A percentile compares a stretch with the other conserved stretches of the same genome.
Conservation (phyloP, 208 protist species). For the Willaertia magna region DNA sequence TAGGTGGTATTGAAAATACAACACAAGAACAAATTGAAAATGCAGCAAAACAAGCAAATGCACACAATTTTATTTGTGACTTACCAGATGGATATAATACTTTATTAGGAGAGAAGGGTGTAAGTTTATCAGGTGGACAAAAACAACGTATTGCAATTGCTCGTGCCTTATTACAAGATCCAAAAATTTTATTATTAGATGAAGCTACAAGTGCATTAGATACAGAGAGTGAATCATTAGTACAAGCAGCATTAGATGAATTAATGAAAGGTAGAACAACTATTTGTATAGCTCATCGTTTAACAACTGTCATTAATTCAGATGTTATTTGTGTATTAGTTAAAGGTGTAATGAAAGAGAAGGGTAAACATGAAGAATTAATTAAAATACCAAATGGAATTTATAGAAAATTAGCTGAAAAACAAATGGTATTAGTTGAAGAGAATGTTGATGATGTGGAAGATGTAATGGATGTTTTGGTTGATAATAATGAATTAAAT, state of each 20-base stretch:
- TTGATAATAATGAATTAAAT: too few relatives aligned
- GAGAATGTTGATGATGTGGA: not conserved
- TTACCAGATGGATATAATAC: conserved; percentile 73
- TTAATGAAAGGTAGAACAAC: conserved; percentile 47
- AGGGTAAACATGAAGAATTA: conserved; percentile 38
- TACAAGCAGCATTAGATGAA: conserved; percentile 26
- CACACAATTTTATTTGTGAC: conserved; percentile 69
- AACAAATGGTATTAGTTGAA: not conserved
- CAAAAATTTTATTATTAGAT: conserved; percentile 46
- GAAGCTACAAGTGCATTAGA: conserved; percentile 56
- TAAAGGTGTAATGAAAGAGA: conserved; percentile 47
- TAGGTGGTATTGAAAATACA: not conserved
- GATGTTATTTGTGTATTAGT: conserved; percentile 54
- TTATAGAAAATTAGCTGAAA: not conserved
- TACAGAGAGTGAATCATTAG: conserved; percentile 39
- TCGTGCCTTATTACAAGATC: conserved; percentile 5
- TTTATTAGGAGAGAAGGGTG: conserved; percentile 62
- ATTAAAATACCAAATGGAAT: not conserved
- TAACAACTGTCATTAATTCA: conserved; percentile 43
- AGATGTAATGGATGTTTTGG: not conserved
- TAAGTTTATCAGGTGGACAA: conserved; percentile 73
- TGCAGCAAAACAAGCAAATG: conserved; percentile 48
- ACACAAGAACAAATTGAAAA: not conserved
- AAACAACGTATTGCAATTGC: conserved; percentile 86
- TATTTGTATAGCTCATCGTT: conserved; percentile 61